These are phyloP conservation scores for Kwoniella botswanensis DNA, from an alignment of 768 basidiomycete species.

Conservation along the genomic window DNA sequence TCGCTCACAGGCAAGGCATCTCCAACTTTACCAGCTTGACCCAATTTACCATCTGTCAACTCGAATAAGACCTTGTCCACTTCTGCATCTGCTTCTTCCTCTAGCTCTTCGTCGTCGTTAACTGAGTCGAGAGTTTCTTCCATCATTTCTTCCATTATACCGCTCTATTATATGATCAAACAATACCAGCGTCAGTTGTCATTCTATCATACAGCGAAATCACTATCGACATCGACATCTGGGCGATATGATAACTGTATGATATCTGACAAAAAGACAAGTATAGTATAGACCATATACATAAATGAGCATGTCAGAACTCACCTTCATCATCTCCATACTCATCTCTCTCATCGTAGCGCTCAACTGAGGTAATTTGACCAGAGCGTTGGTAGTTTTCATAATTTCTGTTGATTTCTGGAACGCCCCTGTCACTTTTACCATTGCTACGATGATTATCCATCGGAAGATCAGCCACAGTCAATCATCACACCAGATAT, in stretches of 20 bases:
- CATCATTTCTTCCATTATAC: constrained; percentile 97
- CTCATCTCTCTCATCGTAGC: constrained; percentile 96
- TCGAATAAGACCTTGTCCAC: constrained; percentile 96
- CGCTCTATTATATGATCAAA: constrained; percentile 68
- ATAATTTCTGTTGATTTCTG: constrained; percentile 99
- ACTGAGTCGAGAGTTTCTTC: constrained; percentile 82
- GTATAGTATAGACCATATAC: too few relatives aligned
- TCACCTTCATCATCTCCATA: constrained; percentile 98
- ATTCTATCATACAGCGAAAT: neutral
- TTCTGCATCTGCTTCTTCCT: constrained; percentile 95
- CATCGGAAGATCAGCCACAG: neutral
- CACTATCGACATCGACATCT: too few relatives aligned
- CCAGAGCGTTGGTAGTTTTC: constrained; percentile 91
- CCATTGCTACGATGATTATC: constrained; percentile 69
- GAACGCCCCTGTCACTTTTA: constrained; percentile 95
- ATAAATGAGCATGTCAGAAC: constrained; percentile 19
- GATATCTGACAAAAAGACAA: too few relatives aligned
- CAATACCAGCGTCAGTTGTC: neutral
- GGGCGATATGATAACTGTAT: too few relatives aligned
- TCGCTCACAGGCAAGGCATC: constrained; percentile 75
- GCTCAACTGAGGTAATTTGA: constrained; percentile 90
- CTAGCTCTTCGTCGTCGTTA: constrained; percentile 91
- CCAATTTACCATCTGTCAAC: constrained; percentile 93
- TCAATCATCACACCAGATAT: neutral
- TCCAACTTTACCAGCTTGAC: constrained; percentile 75